Base-by-base conservation (phyloP, 2,329 filamentous ascomycete species). In the Sclerotinia trifoliorum region DNA sequence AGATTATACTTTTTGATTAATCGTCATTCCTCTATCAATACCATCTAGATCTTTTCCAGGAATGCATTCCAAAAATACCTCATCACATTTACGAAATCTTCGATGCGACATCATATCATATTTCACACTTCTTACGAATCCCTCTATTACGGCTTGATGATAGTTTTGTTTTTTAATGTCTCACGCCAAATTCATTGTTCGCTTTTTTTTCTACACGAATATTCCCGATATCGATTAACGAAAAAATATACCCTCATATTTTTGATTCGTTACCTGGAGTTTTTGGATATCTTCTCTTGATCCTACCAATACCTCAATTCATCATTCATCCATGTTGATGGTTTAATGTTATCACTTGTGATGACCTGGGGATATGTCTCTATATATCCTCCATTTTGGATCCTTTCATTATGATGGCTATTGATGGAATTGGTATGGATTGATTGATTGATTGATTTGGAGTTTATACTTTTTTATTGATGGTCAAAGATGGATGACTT, bases 241-340 rank as follows among this genome's bases (percentile, higher is more conserved):
- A 61, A 42, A 51, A 51, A 35, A 54, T 61, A 52, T 35, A 55
- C 65, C 49, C 54, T 24, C 65, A 67, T 62, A 67, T 58, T 52
- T 57, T 54, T 62, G 65, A 67, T 67, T 67, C 65, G 56, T 67
- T 62, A 52, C 56, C 56, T 52, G 65, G 65, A 67, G 65, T 66
- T 54, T 65, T 61, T 65, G 32, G 35, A 62, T 29, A 39, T 61
- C 55, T 61, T 32, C 48, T 60, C 57, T 29, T 44, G 44, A 51
- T 32, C n/a, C 29, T 62, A 11, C 6, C n/a, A n/a, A 57, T 10
- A 42, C 55, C 32, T 57, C 21, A 21, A 57, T 57, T 57, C 32
- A 42, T 32, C 8, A 57, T 26, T 35, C 54, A 26, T 57, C 35
- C 32, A 57, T 42, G 21, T n/a, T 35, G 15, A 57, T 8, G 13